Conservation (phyloP, 768 basidiomycete genomes). For the Mycena metata region DNA sequence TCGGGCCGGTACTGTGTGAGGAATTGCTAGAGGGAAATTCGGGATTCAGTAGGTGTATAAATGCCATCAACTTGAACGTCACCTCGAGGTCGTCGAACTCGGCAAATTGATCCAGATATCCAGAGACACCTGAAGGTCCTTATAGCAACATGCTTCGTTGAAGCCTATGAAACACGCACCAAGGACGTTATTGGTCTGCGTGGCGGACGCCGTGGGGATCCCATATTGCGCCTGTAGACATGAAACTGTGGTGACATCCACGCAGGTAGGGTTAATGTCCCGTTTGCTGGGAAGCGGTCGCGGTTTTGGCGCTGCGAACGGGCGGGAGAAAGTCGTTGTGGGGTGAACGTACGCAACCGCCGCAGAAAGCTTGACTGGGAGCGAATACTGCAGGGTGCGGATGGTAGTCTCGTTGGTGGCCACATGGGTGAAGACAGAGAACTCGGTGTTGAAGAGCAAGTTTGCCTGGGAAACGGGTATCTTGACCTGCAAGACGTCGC, state of each 20-base stretch:
- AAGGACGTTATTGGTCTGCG: too few species aligned
- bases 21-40: constrained; percentile 14
- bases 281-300: constrained; percentile 13
- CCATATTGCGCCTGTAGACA: constrained; percentile 49
- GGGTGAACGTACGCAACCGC: constrained; percentile 41
- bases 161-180: too few species aligned
- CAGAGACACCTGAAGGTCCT: constrained; percentile 51
- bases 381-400: too few species aligned
- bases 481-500: too few species aligned
- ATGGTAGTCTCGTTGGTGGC: too few species aligned
- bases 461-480: too few species aligned
- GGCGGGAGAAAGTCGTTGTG: constrained; percentile 48
- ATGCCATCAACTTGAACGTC: neutral
- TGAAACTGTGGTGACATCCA: constrained; percentile 20
- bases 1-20: constrained; percentile 30
- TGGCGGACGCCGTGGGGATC: constrained; percentile 50
- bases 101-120: constrained; percentile 41
- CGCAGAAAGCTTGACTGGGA: too few species aligned
- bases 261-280: constrained; percentile 26
- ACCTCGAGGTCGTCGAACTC: constrained; percentile 37
- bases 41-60: constrained; percentile 2
- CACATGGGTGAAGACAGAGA: too few species aligned
- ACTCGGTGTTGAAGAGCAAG: too few species aligned
- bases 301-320: constrained; percentile 13
- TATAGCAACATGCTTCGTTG: too few species aligned